Base-by-base conservation (phyloP, 768 basidiomycete genomes). In the Leccinum variicolor region DNA sequence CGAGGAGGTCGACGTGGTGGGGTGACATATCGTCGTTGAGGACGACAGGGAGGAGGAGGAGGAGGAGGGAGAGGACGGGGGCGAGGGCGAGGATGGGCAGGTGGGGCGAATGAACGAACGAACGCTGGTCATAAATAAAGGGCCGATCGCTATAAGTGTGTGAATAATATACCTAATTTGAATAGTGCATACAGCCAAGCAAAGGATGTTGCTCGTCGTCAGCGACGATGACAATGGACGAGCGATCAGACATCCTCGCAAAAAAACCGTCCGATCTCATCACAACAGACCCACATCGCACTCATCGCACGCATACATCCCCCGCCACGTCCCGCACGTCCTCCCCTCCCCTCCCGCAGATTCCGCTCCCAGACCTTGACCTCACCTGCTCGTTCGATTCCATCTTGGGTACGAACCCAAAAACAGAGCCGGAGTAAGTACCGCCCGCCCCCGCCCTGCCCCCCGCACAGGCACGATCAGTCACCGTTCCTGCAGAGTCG, bases 351-450 rank as follows among this genome's bases (percentile, higher is more conserved):
- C 69, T 77, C 53, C 84, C 84, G 59, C 79, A 83, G 60, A 84
- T 87, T 60, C 84, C 84, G 52, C 66, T 71, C 19, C 55, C 76
- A 50, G 76, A 78, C 55, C 71, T 83, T 59, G 76, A 76, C 57
- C 69, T 78, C 45, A 79, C 83, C 52, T 60, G 75, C 58, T 75
- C 78, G 31, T 66, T 79, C 23, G 66, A 73, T 52, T 72, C 73
- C 43, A 79, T 84, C 63, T 65, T 83, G 65, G 74, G 72, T 59
- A 58, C 68, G 10, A 25, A 8, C 19, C 3, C 46, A 29, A 21
- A 55, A 52, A 23, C 53, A 53, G 51, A 73, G 64, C 72, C 73
- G 59, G 77, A 77, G 84, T 85, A 76, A 81, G 84, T 81, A 57
- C 55, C 64, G 56, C 66, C 58, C 58, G 59, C 59, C 58, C 62